phyloP scores from a whole-genome alignment of 495 filamentous ascomycete genomes.

The Neurospora sp. region DNA sequence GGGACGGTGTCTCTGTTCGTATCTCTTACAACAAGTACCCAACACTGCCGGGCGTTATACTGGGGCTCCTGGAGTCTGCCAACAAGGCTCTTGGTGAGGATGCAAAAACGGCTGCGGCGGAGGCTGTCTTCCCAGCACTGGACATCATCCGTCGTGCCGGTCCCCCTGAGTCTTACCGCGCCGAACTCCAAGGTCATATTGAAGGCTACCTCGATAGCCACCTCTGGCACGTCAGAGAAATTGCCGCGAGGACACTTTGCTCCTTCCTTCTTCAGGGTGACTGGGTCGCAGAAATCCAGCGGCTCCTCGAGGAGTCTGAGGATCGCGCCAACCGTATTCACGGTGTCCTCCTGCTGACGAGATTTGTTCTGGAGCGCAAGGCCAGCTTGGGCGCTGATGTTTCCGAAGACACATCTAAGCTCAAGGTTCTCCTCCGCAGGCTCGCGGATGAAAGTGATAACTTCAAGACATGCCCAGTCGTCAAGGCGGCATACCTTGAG shows the following conservation, averaged over 20 bases:
- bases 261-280: constrained; percentile 46
- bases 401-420: background rate
- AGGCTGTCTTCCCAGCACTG: constrained; percentile 79
- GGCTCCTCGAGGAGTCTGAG: constrained; percentile 30
- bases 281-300: constrained; percentile 39
- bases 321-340: constrained; percentile 41
- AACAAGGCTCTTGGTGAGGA: constrained; percentile 28
- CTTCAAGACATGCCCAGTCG: constrained; percentile 24
- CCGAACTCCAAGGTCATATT: constrained; percentile 40
- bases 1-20: constrained; percentile 38
- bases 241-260: constrained; percentile 71
- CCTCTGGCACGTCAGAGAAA: constrained; percentile 84
- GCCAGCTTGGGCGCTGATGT: constrained; percentile 24
- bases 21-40: constrained; percentile 65
- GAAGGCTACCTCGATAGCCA: constrained; percentile 53
- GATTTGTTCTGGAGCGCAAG: constrained; percentile 42
- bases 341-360: constrained; percentile 50
- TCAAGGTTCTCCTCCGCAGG: constrained; percentile 6
- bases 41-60: constrained; percentile 55
- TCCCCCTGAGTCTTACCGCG: constrained; percentile 37
- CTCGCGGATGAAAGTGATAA: constrained; percentile 6
- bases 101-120: constrained; percentile 35
- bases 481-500: constrained; percentile 32
- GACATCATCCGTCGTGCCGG: constrained; percentile 65
- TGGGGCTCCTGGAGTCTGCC: constrained; percentile 48